phyloP scores from a whole-genome alignment of 2,329 filamentous ascomycete genomes.

The Orbilia ellipsospora region DNA sequence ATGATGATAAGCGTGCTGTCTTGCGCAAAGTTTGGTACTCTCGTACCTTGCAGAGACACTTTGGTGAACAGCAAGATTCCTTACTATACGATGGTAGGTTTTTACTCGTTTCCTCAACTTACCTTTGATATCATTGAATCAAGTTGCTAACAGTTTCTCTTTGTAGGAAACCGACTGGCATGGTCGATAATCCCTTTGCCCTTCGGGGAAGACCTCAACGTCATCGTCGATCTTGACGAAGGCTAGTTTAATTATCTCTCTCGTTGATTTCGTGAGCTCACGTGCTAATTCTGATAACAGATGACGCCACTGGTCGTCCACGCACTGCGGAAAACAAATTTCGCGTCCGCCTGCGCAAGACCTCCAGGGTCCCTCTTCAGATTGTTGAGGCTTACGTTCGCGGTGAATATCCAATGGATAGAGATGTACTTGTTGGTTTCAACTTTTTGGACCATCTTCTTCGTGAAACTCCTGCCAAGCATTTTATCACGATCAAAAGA shows the following conservation, averaged over 20 bases:
- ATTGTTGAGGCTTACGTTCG: conserved; percentile 75
- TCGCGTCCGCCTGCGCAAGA: conserved; percentile 72
- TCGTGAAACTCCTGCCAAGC: conserved; percentile 78
- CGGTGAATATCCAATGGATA: conserved; percentile 71
- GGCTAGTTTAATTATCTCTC: conserved; percentile 65
- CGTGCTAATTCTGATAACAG: conserved; percentile 59
- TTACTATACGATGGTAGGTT: conserved; percentile 58
- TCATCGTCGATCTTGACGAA: conserved; percentile 78
- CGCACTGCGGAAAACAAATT: conserved; percentile 65
- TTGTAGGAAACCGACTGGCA: conserved; percentile 77
- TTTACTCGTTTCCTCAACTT: background rate
- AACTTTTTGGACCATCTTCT: conserved; percentile 92
- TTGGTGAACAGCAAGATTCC: conserved; percentile 64
- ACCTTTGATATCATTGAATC: conserved; percentile 69
- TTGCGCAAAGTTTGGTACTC: conserved; percentile 82
- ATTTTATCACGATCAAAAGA: conserved; percentile 77
- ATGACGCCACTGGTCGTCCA: conserved; percentile 59
- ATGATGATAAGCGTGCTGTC: conserved; percentile 72
- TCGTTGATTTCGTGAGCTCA: background rate
- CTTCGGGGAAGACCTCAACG: conserved; percentile 66
- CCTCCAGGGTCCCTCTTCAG: conserved; percentile 75
- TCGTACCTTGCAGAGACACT: conserved; percentile 68
- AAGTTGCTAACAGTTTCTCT: no score
- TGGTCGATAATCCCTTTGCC: conserved; percentile 71
- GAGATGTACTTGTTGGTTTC: conserved; percentile 78